A percentile compares a stretch with the other conserved stretches of the same genome.
Evolutionary conservation across 1,284 basidiomycete genomes (phyloP).

Genomic region (Coriolopsis trogii): DNA sequence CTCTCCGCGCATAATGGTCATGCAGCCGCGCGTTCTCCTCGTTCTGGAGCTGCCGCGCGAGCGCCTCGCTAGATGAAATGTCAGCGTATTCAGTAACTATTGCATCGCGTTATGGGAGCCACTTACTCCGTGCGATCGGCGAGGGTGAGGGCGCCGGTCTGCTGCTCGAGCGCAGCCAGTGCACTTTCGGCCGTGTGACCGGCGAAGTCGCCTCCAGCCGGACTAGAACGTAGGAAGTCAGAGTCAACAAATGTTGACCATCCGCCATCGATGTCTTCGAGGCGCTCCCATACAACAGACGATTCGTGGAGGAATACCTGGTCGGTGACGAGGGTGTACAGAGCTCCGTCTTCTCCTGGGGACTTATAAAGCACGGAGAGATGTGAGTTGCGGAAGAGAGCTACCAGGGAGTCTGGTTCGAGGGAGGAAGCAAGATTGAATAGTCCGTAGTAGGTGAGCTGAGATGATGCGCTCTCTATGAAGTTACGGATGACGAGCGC

Average conservation of each 20-base stretch:
- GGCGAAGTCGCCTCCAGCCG: slow-evolving; percentile 80
- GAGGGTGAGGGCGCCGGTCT: slow-evolving; percentile 33
- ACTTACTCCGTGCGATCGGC: slow-evolving; percentile 59
- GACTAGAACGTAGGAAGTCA: slow-evolving; percentile 61
- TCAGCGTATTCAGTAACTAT: neutral
- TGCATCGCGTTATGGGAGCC: neutral
- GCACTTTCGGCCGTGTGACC: slow-evolving; percentile 71
- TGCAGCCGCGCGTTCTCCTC: slow-evolving; percentile 67
- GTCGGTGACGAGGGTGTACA: slow-evolving; percentile 86
- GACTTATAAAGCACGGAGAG: slow-evolving; percentile 84
- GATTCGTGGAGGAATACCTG: slow-evolving; percentile 77
- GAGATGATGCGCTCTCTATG: slow-evolving; percentile 74
- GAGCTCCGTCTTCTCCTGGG: slow-evolving; percentile 42
- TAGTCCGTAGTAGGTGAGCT: slow-evolving; percentile 85
- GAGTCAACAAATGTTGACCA: slow-evolving; percentile 77
- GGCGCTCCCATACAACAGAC: slow-evolving; percentile 84
- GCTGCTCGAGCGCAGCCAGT: slow-evolving; percentile 37
- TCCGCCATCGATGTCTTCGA: slow-evolving; percentile 85
- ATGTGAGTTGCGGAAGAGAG: slow-evolving; percentile 89
- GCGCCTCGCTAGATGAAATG: slow-evolving; percentile 46
- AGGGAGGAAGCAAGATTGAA: slow-evolving; percentile 67
- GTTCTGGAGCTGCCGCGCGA: slow-evolving; percentile 73
- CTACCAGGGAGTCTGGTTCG: slow-evolving; percentile 61
- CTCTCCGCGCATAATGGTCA: slow-evolving; percentile 41
- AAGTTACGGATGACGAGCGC: slow-evolving; percentile 73